Evolutionary conservation across 2,329 filamentous ascomycete genomes (phyloP), one percentile per base, ranked within the genome.

Genomic region (Scedosporium dehoogii): DNA sequence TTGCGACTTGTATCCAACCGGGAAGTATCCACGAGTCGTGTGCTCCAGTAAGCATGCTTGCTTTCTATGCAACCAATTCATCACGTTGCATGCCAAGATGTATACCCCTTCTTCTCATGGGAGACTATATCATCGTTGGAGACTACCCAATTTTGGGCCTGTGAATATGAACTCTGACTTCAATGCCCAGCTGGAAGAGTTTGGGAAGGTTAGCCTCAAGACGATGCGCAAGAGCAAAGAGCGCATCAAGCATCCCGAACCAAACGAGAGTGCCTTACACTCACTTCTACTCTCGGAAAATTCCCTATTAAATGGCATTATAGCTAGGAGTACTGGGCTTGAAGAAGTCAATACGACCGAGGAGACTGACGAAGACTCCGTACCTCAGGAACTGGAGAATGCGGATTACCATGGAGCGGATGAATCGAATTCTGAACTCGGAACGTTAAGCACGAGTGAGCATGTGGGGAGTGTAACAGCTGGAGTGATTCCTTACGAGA

Each of bases 11-110:
- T 64, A 72, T 33, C 59, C 68, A 2, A n/a, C 64, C 0, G 60
- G 63, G 0, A 64, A 67, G 10, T 70, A 67, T 33, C 77, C 78
- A 7, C 73, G 78, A 18, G 72, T 79, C 3, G 75, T 83, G 5
- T 74, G 74, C 61, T 78, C 79, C 3, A 78, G 74, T 70, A 83
- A 82, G 63, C 74, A 78, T 60, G 76, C 80, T 1, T 83, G 80
- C 65, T 82, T 77, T 66, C 72, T 82, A 0, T 83, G 79, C 67
- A 77, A 81, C 59, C 68, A 74, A 6, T 77, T 82, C 63, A 73
- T 82, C n/a, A 60, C 65, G 1, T 65, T 74, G 14, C 75, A 80
- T 63, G 73, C 75, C 2, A 71, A 70, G 48, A 75, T 78, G 46
- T 65, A 76, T 53, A 74, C 74, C 1, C 75, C 78, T 3, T 70